Conservation (phyloP, 371 early-diverging fungal genomes). For the Mortierella sp. region DNA sequence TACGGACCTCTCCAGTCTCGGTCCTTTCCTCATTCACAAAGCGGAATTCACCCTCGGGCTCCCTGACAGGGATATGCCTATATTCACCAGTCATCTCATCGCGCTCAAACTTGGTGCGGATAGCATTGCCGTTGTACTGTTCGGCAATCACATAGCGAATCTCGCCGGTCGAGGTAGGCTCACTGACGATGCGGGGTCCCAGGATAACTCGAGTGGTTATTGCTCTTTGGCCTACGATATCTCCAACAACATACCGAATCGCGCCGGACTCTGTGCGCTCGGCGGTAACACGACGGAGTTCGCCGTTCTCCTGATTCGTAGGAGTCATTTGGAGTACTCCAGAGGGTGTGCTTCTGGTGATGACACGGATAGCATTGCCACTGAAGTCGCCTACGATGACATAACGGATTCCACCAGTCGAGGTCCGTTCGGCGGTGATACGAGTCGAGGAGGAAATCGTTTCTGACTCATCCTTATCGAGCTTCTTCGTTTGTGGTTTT, state of each 20-base stretch:
- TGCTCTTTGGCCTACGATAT: conserved; percentile 16
- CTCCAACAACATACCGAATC: conserved; percentile 39
- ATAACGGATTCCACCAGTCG: conserved; percentile 48
- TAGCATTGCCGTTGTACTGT: conserved; percentile 49
- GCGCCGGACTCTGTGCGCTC: conserved; percentile 38
- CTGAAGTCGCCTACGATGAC: conserved; percentile 38
- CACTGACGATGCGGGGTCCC: conserved; percentile 46
- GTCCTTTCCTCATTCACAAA: conserved; percentile 43
- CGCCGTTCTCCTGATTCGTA: conserved; percentile 35
- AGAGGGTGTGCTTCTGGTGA: conserved; percentile 26
- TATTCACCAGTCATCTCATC: conserved; percentile 40
- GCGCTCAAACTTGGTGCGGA: conserved; percentile 53
- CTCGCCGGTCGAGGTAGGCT: conserved; percentile 43
- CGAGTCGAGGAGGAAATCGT: conserved; percentile 40
- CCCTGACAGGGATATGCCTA: conserved; percentile 49
- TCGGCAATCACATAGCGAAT: conserved; percentile 47
- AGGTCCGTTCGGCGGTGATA: conserved; percentile 39
- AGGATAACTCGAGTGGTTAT: conserved; percentile 34
- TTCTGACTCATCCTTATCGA: too few species aligned
- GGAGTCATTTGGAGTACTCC: conserved; percentile 35
- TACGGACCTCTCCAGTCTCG: conserved; percentile 50
- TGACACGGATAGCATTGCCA: conserved; percentile 46
- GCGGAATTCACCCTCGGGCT: conserved; percentile 52
- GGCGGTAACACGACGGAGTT: conserved; percentile 28
- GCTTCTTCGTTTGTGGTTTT: too few species aligned